A percentile compares a stretch with the other conserved stretches of the same genome.
Conservation (phyloP, 2,329 filamentous ascomycete species). For the Stromatinia cepivora region DNA sequence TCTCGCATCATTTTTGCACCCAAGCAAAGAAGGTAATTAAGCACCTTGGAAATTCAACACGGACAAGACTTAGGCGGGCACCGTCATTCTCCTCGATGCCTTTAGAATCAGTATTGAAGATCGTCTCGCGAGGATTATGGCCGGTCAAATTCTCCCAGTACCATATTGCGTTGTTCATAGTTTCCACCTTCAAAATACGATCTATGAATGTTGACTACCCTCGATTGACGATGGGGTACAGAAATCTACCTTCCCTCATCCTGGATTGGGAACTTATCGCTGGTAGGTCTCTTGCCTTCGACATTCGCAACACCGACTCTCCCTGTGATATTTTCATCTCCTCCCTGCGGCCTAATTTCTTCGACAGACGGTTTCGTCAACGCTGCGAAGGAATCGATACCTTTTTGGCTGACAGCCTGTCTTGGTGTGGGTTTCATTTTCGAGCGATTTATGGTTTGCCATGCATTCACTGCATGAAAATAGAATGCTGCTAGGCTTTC, state of each 20-base stretch:
- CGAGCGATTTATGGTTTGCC: no score
- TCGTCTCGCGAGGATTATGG: conserved; percentile 68
- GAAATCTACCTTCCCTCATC: conserved; percentile 57
- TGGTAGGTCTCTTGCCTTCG: conserved; percentile 60
- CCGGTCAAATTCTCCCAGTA: conserved; percentile 59
- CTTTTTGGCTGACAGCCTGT: no score
- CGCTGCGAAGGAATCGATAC: no score
- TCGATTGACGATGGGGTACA: conserved; percentile 58
- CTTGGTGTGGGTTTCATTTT: no score
- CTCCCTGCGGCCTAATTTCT: no score
- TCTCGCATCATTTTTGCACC: conserved; percentile 64
- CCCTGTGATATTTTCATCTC: no score
- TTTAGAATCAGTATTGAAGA: conserved; percentile 60
- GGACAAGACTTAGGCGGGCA: conserved; percentile 60
- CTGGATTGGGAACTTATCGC: conserved; percentile 61
- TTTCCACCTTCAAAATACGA: conserved; percentile 65
- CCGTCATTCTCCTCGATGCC: conserved; percentile 61
- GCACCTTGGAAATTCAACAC: conserved; percentile 57
- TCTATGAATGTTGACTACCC: conserved; percentile 63
- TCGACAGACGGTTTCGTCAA: no score
- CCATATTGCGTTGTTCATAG: conserved; percentile 50
- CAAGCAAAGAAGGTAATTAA: conserved; percentile 66
- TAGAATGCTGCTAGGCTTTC: no score
- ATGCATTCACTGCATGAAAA: no score
- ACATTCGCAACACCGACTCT: conserved; percentile 49